Evolutionary conservation across 2,329 filamentous ascomycete species (phyloP), one percentile per base, ranked within the genome.

Genomic region (Alternaria infectoria): DNA sequence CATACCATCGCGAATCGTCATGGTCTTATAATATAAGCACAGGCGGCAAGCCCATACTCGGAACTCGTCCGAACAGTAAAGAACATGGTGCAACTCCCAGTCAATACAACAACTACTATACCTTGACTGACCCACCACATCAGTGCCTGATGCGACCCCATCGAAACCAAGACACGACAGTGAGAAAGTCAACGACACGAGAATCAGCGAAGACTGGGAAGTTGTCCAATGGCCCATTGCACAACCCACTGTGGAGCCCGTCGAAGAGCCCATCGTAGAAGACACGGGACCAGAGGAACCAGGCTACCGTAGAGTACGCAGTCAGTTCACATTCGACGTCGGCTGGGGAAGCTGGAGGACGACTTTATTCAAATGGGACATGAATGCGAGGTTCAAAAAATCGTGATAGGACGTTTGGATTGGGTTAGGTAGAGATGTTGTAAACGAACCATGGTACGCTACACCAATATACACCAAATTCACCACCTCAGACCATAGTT

Each of bases 371-470:
- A 17, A 10, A 15, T 36, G 49, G 49, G 49, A 51, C 4, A 13
- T 32, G 17, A n/a, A 32, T 3, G 8, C 15, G 0, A 23, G 49
- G 28, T 21, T 19, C 15, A 21, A 28, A 10, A 15, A 40, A 0
- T 36, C 12, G 5, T 51, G 49, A 47, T 25, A 15, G 13, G 8
- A 4, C 23, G 2, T n/a, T 19, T 28, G 11, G 13, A 3, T 13
- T 32, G 11, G 26, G 13, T 17, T 10, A 9, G n/a, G 15, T n/a
- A n/a, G 32, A n/a, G 15, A 9, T 13, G 3, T 50, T 50, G 26
- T 30, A 32, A 50, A 50, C 17, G 26, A 50, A 50, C 17, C 26
- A 50, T 15, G 47, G 47, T 30, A 50, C 26, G 28, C 46, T 17
- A n/a, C 3, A 49, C 23, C 21, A 8, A 25, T 10, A 6, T 17